Conservation (phyloP, 192 early-diverging fungal species). For the Backusella liffmaniae region DNA sequence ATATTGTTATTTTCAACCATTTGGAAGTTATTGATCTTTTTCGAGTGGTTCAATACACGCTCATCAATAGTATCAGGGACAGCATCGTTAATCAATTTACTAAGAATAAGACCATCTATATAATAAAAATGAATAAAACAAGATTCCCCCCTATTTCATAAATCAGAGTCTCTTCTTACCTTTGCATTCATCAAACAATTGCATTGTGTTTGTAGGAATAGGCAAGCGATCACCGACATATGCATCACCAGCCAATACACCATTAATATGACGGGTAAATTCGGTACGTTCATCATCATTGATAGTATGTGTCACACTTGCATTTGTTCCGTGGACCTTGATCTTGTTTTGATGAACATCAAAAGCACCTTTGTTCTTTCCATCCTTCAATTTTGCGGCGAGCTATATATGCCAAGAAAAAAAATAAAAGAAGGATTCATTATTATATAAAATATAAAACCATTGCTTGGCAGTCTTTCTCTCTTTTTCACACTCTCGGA, state of each 20-base stretch:
- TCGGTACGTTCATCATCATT: conserved; percentile 98
- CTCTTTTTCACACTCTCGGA: background rate
- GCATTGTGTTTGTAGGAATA: conserved; percentile 91
- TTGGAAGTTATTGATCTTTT: conserved; percentile 91
- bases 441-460: background rate
- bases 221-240: conserved; percentile 87
- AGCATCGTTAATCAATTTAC: conserved; percentile 98
- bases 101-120: conserved; percentile 86
- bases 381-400: conserved; percentile 49
- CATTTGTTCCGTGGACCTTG: conserved; percentile 78
- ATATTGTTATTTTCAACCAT: conserved; percentile 99
- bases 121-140: background rate
- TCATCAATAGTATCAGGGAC: conserved; percentile 97
- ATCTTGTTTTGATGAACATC: conserved; percentile 76
- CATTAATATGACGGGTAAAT: conserved; percentile 95
- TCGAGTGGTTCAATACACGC: conserved; percentile 89
- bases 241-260: conserved; percentile 73
- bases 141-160: background rate
- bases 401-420: conserved; percentile 38
- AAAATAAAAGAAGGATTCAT: conserved; percentile 12
- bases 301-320: conserved; percentile 94
- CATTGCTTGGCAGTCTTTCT: background rate
- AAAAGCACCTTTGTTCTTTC: conserved; percentile 46
- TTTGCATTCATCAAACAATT: conserved; percentile 94
- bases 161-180: conserved; percentile 42